Conservation (phyloP, 768 basidiomycete genomes). For the Rhizopogon vinicolor region DNA sequence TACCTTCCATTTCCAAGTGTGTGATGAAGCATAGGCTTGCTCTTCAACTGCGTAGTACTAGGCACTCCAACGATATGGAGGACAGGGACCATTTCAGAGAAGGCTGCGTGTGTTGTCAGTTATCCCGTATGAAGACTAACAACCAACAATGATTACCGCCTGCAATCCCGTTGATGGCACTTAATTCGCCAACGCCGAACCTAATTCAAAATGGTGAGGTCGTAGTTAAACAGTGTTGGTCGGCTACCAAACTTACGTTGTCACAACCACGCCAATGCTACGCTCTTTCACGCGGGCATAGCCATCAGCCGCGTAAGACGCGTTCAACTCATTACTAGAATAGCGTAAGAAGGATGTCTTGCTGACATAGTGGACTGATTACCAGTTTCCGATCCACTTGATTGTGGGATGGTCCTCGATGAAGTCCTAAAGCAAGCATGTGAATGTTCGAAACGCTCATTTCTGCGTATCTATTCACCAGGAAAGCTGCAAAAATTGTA, state of each 20-base stretch:
- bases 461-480: slow-evolving; percentile 14
- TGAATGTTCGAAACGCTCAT: neutral
- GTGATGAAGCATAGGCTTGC: slow-evolving; percentile 77
- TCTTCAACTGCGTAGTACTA: slow-evolving; percentile 66
- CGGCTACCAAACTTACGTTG: slow-evolving; percentile 51
- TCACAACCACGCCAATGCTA: slow-evolving; percentile 67
- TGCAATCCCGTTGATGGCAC: slow-evolving; percentile 81
- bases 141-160: slow-evolving; percentile 40
- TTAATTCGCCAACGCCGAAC: slow-evolving; percentile 93
- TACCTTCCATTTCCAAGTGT: slow-evolving; percentile 82
- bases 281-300: slow-evolving; percentile 84
- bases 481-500: slow-evolving; percentile 16
- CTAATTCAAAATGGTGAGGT: slow-evolving; percentile 25
- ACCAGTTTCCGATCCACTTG: slow-evolving; percentile 88
- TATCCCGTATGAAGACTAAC: neutral
- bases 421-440: slow-evolving; percentile 48
- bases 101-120: slow-evolving; percentile 37
- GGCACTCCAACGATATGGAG: slow-evolving; percentile 87
- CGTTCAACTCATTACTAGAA: slow-evolving; percentile 76
- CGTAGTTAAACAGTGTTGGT: neutral
- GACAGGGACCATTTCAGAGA: slow-evolving; percentile 87
- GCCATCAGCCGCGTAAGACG: slow-evolving; percentile 89
- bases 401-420: slow-evolving; percentile 77
- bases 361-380: slow-evolving; percentile 6
- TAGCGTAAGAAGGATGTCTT: neutral